A percentile compares a stretch with the other conserved stretches of the same genome.
Conservation (phyloP, 116 monocot species). For the Zostera marina region DNA sequence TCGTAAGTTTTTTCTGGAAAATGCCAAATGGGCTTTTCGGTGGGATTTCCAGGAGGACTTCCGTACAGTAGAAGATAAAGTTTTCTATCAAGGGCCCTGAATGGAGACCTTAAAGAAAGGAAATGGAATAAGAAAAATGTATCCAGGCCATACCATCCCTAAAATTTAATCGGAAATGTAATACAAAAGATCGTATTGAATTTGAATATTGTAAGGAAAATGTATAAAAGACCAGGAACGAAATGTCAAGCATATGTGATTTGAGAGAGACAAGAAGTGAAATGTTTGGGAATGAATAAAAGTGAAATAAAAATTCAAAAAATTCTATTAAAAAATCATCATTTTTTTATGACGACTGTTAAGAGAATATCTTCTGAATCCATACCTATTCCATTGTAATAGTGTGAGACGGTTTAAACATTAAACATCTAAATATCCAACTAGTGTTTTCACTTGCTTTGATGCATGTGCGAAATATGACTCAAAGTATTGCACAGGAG, state of each 20-base stretch:
- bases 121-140: conserved; percentile 8
- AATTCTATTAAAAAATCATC: not conserved
- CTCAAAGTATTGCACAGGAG: not conserved
- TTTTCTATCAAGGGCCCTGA: conserved; percentile 80
- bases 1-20: conserved; percentile 92
- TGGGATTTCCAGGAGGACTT: conserved; percentile 39
- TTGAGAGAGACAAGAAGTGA: too few relatives aligned
- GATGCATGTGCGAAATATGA: too few relatives aligned
- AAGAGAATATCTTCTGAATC: not conserved
- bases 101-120: conserved; percentile 48
- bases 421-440: too few relatives aligned
- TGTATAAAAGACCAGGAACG: not conserved
- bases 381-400: too few relatives aligned
- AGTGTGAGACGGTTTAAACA: too few relatives aligned
- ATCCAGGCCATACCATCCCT: not conserved
- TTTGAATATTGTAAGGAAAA: not conserved
- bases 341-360: not conserved
- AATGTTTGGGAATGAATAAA: too few relatives aligned
- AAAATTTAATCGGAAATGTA: not conserved
- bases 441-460: too few relatives aligned
- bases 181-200: not conserved
- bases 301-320: too few relatives aligned
- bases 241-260: too few relatives aligned
- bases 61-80: conserved; percentile 96
- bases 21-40: conserved; percentile 67